Percentiles rank a stretch among this genome's conserved stretches.
These are phyloP conservation scores for Aspergillus egyptiacus DNA, from an alignment of 495 filamentous ascomycete genomes.

Conservation along the genomic window DNA sequence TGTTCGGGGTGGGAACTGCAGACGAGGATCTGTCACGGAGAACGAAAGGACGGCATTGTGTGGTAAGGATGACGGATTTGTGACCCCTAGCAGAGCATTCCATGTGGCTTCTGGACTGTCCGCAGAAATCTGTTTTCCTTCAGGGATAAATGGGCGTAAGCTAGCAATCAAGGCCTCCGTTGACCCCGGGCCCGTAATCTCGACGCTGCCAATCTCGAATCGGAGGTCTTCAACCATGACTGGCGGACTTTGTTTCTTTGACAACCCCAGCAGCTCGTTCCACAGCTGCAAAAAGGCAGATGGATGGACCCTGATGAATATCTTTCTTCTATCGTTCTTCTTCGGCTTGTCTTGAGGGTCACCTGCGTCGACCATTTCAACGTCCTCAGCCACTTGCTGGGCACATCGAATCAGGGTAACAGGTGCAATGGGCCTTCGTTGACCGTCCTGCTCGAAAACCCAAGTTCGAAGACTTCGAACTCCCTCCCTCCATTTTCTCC, in stretches of 20 bases:
- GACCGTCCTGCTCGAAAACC: slow-evolving; percentile 53
- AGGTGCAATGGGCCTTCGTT: slow-evolving; percentile 61
- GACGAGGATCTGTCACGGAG: slow-evolving; percentile 68
- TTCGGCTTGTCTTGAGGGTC: slow-evolving; percentile 16
- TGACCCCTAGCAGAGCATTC: slow-evolving; percentile 58
- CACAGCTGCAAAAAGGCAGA: slow-evolving; percentile 83
- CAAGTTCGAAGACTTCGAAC: slow-evolving; percentile 62
- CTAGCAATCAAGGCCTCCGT: slow-evolving; percentile 73
- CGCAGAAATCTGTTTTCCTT: slow-evolving; percentile 18
- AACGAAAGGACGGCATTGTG: slow-evolving; percentile 67
- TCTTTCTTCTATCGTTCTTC: slow-evolving; percentile 47
- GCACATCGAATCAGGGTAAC: slow-evolving; percentile 67
- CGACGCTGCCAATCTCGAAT: slow-evolving; percentile 92
- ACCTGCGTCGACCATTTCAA: slow-evolving; percentile 30
- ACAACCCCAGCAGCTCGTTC: slow-evolving; percentile 63
- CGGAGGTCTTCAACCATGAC: slow-evolving; percentile 83
- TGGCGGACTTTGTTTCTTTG: slow-evolving; percentile 63
- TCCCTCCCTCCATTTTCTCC: slow-evolving; percentile 69
- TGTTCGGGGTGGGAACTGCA: slow-evolving; percentile 58
- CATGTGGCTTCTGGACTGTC: slow-evolving; percentile 53
- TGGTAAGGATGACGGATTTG: slow-evolving; percentile 73
- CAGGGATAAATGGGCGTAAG: slow-evolving; percentile 51
- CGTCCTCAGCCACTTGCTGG: slow-evolving; percentile 25
- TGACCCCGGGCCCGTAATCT: slow-evolving; percentile 76
- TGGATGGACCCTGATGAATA: slow-evolving; percentile 78